phyloP scores from a whole-genome alignment of 139 green algal species.

The Auxenochlorella pyrenoidosa region DNA sequence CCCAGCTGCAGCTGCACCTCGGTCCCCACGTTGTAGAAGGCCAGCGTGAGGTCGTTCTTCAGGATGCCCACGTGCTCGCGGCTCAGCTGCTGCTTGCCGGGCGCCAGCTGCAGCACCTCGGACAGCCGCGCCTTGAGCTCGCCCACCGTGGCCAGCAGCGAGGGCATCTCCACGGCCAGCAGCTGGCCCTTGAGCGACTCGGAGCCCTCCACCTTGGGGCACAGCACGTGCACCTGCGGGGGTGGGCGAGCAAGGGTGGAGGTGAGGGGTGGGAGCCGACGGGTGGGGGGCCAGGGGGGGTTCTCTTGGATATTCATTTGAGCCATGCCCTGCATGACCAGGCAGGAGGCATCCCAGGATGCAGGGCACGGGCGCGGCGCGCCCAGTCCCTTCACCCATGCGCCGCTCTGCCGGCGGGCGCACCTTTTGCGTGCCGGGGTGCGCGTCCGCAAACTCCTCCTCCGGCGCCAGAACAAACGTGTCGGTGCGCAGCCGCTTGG shows the following conservation, averaged over 20 bases:
- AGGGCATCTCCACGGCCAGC: constrained; percentile 80
- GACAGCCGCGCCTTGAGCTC: constrained; percentile 78
- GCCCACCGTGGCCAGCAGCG: constrained; percentile 60
- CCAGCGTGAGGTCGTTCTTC: constrained; percentile 77
- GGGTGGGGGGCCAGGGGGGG: too few species aligned
- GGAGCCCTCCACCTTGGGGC: constrained; percentile 71
- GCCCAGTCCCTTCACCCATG: not conserved
- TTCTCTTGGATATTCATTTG: too few species aligned
- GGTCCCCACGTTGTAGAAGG: constrained; percentile 85
- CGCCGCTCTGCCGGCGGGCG: not conserved
- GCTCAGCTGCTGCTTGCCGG: constrained; percentile 82
- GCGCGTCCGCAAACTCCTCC: constrained; percentile 78
- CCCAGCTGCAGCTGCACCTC: constrained; percentile 72
- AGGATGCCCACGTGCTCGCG: constrained; percentile 78
- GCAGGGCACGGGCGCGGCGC: too few species aligned
- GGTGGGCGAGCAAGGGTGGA: not conserved
- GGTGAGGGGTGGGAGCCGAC: not conserved
- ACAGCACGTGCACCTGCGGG: constrained; percentile 68
- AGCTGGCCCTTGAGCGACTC: constrained; percentile 82
- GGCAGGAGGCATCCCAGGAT: too few species aligned
- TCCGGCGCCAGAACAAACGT: constrained; percentile 80
- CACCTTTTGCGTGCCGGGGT: constrained; percentile 58
- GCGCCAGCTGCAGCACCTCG: constrained; percentile 63
- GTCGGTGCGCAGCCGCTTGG: constrained; percentile 67
- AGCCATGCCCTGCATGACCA: too few species aligned